A percentile compares a stretch with the other conserved stretches of the same genome.
phyloP scores from a whole-genome alignment of 1,284 basidiomycete genomes.

The Ustilago lituana region DNA sequence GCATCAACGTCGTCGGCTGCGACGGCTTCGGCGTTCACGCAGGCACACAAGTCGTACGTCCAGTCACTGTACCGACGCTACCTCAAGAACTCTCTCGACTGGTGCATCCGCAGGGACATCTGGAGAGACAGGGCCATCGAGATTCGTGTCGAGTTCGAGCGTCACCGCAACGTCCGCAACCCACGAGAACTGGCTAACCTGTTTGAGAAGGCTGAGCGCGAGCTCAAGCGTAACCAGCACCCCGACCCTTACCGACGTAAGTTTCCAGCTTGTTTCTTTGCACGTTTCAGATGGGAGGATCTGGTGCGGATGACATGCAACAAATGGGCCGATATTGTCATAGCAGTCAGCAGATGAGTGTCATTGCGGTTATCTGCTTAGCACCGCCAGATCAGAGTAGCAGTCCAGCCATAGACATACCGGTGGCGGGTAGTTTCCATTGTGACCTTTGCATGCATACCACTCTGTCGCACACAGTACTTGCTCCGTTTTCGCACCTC shows the following conservation, averaged over 20 bases:
- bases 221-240: slow-evolving; percentile 76
- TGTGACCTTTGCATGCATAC: too few species aligned
- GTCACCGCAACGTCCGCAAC: slow-evolving; percentile 87
- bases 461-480: too few species aligned
- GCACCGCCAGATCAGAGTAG: too few species aligned
- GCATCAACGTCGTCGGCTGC: slow-evolving; percentile 16
- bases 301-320: background rate
- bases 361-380: too few species aligned
- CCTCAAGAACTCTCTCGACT: slow-evolving; percentile 85
- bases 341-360: too few species aligned
- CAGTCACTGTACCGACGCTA: slow-evolving; percentile 89
- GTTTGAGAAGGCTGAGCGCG: slow-evolving; percentile 81
- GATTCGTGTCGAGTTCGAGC: slow-evolving; percentile 90
- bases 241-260: slow-evolving; percentile 91
- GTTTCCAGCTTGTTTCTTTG: slow-evolving; percentile 56
- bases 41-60: slow-evolving; percentile 84
- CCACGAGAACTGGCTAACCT: slow-evolving; percentile 84
- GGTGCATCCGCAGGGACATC: slow-evolving; percentile 83
- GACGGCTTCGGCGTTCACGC: slow-evolving; percentile 71
- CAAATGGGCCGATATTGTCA: background rate
- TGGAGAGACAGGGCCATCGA: slow-evolving; percentile 85
- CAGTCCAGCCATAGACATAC: too few species aligned
- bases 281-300: background rate
- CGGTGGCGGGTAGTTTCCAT: too few species aligned
- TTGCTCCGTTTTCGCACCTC: too few species aligned